phyloP scores from a whole-genome alignment of 495 filamentous ascomycete species.

The Daldinia decipiens region DNA sequence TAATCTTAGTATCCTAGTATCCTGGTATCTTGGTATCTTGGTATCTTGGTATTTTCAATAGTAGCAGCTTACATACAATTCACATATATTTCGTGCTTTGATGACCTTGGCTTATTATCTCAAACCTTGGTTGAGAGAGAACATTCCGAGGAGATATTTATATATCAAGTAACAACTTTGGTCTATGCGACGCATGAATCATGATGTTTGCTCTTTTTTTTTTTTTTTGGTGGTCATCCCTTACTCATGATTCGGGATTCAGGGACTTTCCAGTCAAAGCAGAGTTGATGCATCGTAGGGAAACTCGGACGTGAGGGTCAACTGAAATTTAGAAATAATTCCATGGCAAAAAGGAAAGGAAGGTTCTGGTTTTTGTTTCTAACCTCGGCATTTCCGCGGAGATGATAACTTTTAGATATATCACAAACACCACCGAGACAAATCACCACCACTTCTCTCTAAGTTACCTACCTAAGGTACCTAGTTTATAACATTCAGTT shows the following conservation, averaged over 20 bases:
- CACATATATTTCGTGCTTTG: background rate
- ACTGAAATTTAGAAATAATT: background rate
- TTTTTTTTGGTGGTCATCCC: background rate
- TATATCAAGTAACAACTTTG: background rate
- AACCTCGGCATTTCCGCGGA: slow-evolving; percentile 4
- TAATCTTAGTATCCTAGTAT: no score
- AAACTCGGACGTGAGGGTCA: background rate
- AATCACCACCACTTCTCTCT: background rate
- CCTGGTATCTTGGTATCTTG: background rate
- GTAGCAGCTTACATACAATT: no score
- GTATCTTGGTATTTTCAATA: no score
- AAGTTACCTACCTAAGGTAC: no score
- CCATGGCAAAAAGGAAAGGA: background rate
- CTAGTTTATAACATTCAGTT: background rate
- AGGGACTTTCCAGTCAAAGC: background rate
- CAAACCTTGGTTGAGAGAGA: background rate
- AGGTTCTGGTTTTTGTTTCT: background rate
- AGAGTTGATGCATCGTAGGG: background rate
- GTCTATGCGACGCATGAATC: background rate
- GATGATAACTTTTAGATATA: background rate
- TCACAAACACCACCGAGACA: background rate
- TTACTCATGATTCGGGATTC: background rate
- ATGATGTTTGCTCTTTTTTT: background rate
- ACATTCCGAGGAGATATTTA: background rate
- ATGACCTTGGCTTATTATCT: background rate